Evolutionary conservation across 495 filamentous ascomycete genomes (phyloP).

Genomic region (Penicillium atrosanguineum): DNA sequence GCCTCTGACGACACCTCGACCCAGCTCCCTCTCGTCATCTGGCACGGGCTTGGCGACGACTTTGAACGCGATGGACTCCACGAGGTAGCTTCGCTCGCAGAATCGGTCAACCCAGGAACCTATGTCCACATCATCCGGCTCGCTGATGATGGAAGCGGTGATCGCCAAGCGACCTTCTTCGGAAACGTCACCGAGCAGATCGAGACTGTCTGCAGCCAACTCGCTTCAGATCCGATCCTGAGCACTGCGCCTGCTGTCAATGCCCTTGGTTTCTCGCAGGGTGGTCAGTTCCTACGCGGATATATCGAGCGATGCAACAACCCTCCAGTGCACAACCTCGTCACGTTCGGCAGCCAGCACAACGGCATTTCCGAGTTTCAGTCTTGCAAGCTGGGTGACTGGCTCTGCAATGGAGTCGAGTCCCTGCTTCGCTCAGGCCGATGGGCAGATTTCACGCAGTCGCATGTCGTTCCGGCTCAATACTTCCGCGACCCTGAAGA

Average conservation of each 20-base stretch:
- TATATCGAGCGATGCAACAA: constrained; percentile 87
- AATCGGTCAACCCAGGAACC: constrained; percentile 74
- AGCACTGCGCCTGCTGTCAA: constrained; percentile 79
- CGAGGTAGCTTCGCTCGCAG: constrained; percentile 62
- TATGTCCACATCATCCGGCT: constrained; percentile 80
- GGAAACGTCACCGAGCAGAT: constrained; percentile 86
- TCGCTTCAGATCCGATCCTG: constrained; percentile 74
- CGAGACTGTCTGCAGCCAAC: constrained; percentile 72
- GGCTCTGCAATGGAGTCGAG: constrained; percentile 75
- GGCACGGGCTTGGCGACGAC: constrained; percentile 78
- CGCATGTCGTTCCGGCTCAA: constrained; percentile 83
- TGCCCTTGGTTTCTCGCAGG: constrained; percentile 91
- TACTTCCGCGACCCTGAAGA: constrained; percentile 81
- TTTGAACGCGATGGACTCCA: constrained; percentile 74
- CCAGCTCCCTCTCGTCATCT: constrained; percentile 84
- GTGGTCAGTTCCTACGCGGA: constrained; percentile 92
- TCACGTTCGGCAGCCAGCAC: constrained; percentile 93
- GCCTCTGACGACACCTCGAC: constrained; percentile 16
- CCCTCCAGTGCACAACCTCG: constrained; percentile 74
- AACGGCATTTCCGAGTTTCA: constrained; percentile 87
- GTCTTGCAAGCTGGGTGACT: constrained; percentile 63
- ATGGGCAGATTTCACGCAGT: constrained; percentile 75
- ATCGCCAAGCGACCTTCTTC: constrained; percentile 83
- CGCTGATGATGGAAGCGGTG: constrained; percentile 58
- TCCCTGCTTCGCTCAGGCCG: constrained; percentile 68